Evolutionary conservation across 176 grass and related monocot genomes (phyloP).

Genomic region (bread wheat (Triticum aestivum)): IWGSC_CS_RefSeq_v2.1 NC_057797.1:3005194-3005693

Average conservation of each 20-base stretch:
- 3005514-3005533: background rate
- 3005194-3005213: no score
- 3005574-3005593: background rate
- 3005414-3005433: background rate
- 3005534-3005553: background rate
- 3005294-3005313: no score
- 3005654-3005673: background rate
- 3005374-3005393: no score
- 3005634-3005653: background rate
- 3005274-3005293: no score
- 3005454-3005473: conserved; percentile 28
- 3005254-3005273: no score
- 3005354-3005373: no score
- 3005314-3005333: no score
- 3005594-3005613: background rate
- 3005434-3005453: background rate
- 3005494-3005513: background rate
- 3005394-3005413: background rate
- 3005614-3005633: conserved; percentile 7
- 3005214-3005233: background rate
- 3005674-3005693: conserved; percentile 18
- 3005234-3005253: no score
- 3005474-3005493: conserved; percentile 8
- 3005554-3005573: background rate
- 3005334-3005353: no score